phyloP scores from a whole-genome alignment of 2,329 filamentous ascomycete species.

The Colletotrichum tabaci region DNA sequence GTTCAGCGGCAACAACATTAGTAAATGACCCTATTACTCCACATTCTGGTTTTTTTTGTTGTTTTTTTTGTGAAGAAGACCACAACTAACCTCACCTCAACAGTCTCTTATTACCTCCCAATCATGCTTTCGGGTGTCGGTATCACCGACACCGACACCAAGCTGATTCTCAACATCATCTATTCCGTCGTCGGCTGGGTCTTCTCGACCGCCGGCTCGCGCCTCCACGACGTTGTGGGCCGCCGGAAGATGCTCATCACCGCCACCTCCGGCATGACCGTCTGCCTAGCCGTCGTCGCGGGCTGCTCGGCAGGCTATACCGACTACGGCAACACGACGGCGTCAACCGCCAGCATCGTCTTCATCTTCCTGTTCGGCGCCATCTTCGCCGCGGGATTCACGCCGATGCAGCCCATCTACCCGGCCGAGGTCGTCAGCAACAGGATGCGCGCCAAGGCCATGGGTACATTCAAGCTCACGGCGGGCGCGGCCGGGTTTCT shows the following conservation, averaged over 20 bases:
- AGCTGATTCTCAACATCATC: slow-evolving; percentile 57
- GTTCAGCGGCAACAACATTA: slow-evolving; percentile 50
- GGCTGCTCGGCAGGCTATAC: slow-evolving; percentile 53
- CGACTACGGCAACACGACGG: slow-evolving; percentile 51
- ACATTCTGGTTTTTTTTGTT: slow-evolving; percentile 22
- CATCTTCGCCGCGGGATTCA: slow-evolving; percentile 52
- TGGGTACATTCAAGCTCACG: slow-evolving; percentile 52
- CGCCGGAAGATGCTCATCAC: slow-evolving; percentile 57
- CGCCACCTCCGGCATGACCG: slow-evolving; percentile 54
- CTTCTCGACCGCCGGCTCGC: slow-evolving; percentile 54
- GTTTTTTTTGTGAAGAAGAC: slow-evolving; percentile 46
- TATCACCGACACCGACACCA: slow-evolving; percentile 55
- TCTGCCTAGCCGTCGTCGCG: slow-evolving; percentile 55
- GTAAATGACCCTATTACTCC: slow-evolving; percentile 44
- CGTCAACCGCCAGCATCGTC: slow-evolving; percentile 53
- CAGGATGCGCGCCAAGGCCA: slow-evolving; percentile 56
- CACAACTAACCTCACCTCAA: not conserved
- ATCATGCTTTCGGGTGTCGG: slow-evolving; percentile 58
- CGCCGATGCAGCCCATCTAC: slow-evolving; percentile 56
- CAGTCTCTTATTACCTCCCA: slow-evolving; percentile 55
- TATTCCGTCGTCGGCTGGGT: slow-evolving; percentile 57
- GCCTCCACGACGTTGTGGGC: slow-evolving; percentile 57
- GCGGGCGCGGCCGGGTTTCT: slow-evolving; percentile 55
- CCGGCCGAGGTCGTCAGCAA: slow-evolving; percentile 56
- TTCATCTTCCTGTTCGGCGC: slow-evolving; percentile 58